Percentiles rank a stretch among this genome's conserved stretches.
These are phyloP conservation scores for Panicum virgatum DNA, from an alignment of 202 grass and related monocot genomes.

Conservation along the genomic window DNA sequence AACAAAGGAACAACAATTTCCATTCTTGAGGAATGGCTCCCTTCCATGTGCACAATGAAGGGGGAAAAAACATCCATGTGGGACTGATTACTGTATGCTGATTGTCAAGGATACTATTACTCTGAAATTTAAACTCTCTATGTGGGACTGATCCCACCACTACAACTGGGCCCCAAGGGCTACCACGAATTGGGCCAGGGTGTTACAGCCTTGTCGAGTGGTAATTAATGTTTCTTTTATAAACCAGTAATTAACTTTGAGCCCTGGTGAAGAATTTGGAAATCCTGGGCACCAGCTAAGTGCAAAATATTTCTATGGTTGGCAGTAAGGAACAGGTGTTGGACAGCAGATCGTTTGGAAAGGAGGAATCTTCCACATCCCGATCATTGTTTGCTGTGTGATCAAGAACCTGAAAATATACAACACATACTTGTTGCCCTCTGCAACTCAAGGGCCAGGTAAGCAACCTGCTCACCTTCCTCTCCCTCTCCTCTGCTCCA, in stretches of 20 bases:
- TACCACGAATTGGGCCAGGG: neutral
- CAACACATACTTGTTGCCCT: no score
- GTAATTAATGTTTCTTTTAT: neutral
- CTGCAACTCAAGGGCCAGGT: no score
- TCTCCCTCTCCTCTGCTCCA: no score
- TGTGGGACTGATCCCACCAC: neutral
- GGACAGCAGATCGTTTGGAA: no score
- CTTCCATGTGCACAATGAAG: neutral
- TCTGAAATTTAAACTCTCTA: neutral
- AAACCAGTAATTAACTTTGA: neutral
- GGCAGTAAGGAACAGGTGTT: no score
- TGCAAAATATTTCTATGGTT: no score
- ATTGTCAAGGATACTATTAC: neutral
- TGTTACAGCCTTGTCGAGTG: neutral
- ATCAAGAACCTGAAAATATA: no score
- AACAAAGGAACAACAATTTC: neutral
- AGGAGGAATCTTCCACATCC: no score
- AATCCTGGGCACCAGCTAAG: no score
- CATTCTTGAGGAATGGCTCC: neutral
- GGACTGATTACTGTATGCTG: neutral
- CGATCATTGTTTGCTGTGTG: no score
- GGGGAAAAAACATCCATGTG: neutral
- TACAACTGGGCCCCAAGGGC: neutral
- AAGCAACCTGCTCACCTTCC: no score
- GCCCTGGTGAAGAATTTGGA: no score